These are phyloP conservation scores for Chrysophaeum taylorii DNA, from an alignment of 352 stramenopile genomes.

Conservation along the genomic window DNA sequence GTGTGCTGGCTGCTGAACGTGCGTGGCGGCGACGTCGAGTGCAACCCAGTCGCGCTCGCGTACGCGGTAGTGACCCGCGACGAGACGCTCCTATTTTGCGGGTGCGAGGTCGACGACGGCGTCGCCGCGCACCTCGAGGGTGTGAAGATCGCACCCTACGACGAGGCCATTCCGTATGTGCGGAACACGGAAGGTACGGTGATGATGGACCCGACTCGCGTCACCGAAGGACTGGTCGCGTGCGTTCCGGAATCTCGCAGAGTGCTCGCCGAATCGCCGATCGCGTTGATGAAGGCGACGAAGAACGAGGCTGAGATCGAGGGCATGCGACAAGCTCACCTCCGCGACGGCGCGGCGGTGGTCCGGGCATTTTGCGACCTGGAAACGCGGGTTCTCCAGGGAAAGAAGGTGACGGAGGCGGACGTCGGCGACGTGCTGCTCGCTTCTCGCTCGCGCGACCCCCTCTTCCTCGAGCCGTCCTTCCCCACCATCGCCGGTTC, in stretches of 20 bases:
- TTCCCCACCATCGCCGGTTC: conserved; percentile 97
- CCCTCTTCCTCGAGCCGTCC: conserved; percentile 75
- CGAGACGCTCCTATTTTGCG: conserved; percentile 72
- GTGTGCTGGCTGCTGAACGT: conserved; percentile 94
- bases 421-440: conserved; percentile 79
- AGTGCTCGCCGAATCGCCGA: conserved; percentile 43
- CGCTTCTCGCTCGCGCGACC: conserved; percentile 56
- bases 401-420: conserved; percentile 53
- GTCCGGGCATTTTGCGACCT: conserved; percentile 86
- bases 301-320: conserved; percentile 88
- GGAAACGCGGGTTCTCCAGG: conserved; percentile 44
- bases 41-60: conserved; percentile 90
- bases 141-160: conserved; percentile 47
- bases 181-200: conserved; percentile 34
- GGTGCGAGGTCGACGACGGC: conserved; percentile 57
- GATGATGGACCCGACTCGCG: conserved; percentile 44
- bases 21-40: conserved; percentile 86
- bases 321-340: conserved; percentile 82
- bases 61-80: conserved; percentile 84
- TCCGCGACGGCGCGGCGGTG: conserved; percentile 86
- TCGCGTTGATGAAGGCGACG: conserved; percentile 65
- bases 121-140: conserved; percentile 44
- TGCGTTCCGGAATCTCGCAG: conserved; percentile 38
- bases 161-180: conserved; percentile 40
- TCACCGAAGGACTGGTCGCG: conserved; percentile 43